A percentile compares a stretch with the other conserved stretches of the same genome.
Evolutionary conservation across 208 protist species (phyloP).

Genomic region (Acanthamoeba culbertsoni): DNA sequence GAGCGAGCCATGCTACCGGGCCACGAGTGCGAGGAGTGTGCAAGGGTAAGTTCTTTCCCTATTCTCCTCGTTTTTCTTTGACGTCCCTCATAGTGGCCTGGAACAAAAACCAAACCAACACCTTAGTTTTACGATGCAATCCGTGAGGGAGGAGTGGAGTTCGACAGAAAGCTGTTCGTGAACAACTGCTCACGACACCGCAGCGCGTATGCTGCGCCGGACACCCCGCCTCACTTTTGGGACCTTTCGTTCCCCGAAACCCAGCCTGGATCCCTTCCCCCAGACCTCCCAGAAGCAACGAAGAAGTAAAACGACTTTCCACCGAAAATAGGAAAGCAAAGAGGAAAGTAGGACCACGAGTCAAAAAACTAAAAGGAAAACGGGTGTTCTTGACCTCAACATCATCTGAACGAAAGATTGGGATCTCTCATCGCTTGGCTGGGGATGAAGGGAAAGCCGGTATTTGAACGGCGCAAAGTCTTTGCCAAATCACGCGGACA

Average conservation of each 20-base stretch:
- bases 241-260: conserved; percentile 34
- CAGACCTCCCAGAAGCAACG: no score
- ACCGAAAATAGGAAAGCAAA: background rate
- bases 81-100: no score
- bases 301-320: no score
- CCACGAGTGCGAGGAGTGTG: conserved; percentile 28
- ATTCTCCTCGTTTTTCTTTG: background rate
- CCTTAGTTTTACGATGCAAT: conserved; percentile 9
- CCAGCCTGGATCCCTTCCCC: background rate
- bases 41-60: background rate
- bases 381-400: background rate
- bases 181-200: conserved; percentile 18
- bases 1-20: conserved; percentile 3
- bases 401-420: background rate
- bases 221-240: conserved; percentile 46
- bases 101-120: no score
- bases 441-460: background rate
- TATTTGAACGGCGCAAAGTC: background rate
- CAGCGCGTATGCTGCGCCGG: background rate
- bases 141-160: background rate
- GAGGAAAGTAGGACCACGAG: background rate
- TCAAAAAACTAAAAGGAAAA: background rate
- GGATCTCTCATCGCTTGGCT: background rate
- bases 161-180: background rate
- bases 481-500: background rate